Conservation (phyloP, 805 yeast species). For the Cyberlindnera subsufficiens region DNA sequence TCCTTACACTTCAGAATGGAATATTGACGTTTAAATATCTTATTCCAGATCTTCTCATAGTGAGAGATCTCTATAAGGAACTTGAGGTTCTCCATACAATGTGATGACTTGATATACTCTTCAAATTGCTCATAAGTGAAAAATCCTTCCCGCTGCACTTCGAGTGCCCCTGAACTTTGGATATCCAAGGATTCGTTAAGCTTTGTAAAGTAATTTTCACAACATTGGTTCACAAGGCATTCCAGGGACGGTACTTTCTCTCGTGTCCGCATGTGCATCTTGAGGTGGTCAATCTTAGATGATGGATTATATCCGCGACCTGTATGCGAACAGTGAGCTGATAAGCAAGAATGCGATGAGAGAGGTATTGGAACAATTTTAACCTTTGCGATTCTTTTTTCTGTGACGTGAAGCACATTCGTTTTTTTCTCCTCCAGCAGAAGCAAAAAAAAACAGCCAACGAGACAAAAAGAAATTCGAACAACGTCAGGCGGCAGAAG, state of each 20-base stretch:
- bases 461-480: no score
- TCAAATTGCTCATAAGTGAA: constrained; percentile 25
- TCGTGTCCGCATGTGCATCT: neutral
- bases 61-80: constrained; percentile 40
- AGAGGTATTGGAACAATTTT: no score
- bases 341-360: no score
- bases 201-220: constrained; percentile 19
- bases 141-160: neutral
- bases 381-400: no score
- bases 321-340: no score
- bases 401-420: no score
- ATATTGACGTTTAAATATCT: constrained; percentile 25
- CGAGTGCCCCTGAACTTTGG: neutral
- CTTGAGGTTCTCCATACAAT: constrained; percentile 40
- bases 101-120: constrained; percentile 30
- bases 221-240: constrained; percentile 23
- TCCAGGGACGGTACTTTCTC: constrained; percentile 19
- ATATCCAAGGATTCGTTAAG: constrained; percentile 1
- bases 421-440: no score
- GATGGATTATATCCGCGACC: no score
- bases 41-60: constrained; percentile 39
- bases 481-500: no score
- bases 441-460: no score
- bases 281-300: no score
- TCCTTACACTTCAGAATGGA: constrained; percentile 27